These are phyloP conservation scores for Lunularia cruciata DNA, from an alignment of 225 moss, liverwort and hornwort genomes.

Conservation along the genomic window DNA sequence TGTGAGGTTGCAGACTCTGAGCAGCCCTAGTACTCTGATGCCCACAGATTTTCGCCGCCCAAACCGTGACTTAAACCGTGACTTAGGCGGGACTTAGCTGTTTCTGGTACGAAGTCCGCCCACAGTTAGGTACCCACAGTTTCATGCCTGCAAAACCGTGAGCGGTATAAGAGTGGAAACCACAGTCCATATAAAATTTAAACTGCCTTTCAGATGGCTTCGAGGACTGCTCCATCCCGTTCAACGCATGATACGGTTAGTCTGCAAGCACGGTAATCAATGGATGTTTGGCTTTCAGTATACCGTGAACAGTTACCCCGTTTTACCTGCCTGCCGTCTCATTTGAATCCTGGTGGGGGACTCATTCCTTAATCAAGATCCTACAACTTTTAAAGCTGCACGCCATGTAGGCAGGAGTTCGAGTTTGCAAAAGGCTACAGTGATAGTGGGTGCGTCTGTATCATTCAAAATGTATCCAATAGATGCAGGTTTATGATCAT, in stretches of 20 bases:
- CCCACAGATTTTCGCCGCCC: not conserved
- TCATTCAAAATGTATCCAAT: not conserved
- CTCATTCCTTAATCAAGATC: not conserved
- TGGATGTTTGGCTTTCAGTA: not conserved
- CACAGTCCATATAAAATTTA: constrained; percentile 51
- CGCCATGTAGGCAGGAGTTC: not conserved
- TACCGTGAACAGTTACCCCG: no score
- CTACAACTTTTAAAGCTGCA: not conserved
- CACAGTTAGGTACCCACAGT: not conserved
- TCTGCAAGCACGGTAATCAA: not conserved
- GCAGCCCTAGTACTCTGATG: not conserved
- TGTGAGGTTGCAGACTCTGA: not conserved
- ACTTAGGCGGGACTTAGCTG: no score
- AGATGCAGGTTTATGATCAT: not conserved
- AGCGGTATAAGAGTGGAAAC: constrained; percentile 35
- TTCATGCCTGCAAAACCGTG: constrained; percentile 37
- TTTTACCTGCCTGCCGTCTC: no score
- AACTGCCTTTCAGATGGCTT: not conserved
- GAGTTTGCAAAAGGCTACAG: not conserved
- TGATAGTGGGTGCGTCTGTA: not conserved
- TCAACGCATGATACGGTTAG: not conserved
- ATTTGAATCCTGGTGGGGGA: no score
- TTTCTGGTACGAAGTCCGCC: not conserved
- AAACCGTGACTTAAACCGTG: not conserved
- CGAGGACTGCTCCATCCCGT: not conserved